Evolutionary conservation across 2,329 filamentous ascomycete genomes (phyloP), one percentile per base, ranked within the genome.

Genomic region (Ophiocordyceps sinensis): DNA sequence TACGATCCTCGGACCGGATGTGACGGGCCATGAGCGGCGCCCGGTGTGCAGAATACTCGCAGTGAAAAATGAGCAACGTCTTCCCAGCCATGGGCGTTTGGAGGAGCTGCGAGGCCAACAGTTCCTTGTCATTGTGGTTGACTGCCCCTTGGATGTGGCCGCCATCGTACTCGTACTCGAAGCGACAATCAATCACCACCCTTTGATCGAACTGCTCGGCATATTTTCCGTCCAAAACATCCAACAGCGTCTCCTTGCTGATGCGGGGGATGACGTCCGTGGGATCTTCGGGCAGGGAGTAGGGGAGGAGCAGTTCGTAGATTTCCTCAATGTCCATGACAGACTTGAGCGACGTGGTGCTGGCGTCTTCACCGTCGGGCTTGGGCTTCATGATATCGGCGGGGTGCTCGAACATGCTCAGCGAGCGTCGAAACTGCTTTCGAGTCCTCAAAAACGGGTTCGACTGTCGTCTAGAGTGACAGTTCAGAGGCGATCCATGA

Each of bases 121-220:
- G 66, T 54, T 98, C 89, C 64, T 95, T 95, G 66, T 95, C 86
- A 63, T 94, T 96, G 68, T 87, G 91, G 68, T 98, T 98, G 64
- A 94, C 71, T 36, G 91, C 91, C 15, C 84, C 84, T 50, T 87
- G 76, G 56, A 98, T 95, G 60, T 98, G 91, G 29, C 91, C 91
- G 43, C 91, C 91, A 14, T 94, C 82, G 58, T 93, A 98, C 64
- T 98, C 91, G 61, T 98, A 98, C 69, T 98, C 91, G 58, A 98
- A 98, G 17, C 91, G 84, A 61, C 91, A 98, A 62, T 98, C 91
- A 53, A 98, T 82, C 54, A 98, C 73, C 61, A 94, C 75, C 58
- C 85, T 80, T 57, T 88, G 76, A 45, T 87, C 79, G 59, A 84
- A 96, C 21, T 75, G 61, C 23, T 79, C 71, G 53, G 78, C 76